phyloP scores from a whole-genome alignment of 2,329 filamentous ascomycete species.

The Hypomyces rosellus region DNA sequence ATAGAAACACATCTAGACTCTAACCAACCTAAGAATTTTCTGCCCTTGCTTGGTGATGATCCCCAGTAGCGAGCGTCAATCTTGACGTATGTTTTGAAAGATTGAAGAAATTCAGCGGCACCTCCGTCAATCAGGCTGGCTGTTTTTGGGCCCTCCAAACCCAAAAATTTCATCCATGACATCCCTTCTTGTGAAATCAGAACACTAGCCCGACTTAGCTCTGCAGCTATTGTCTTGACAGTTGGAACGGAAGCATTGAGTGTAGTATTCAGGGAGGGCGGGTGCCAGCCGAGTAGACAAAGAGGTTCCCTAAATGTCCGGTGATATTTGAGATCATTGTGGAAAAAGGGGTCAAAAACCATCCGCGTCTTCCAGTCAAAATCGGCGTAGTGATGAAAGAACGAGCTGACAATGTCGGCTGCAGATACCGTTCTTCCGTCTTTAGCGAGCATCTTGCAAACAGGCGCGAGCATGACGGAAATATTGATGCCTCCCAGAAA shows the following conservation, averaged over 20 bases:
- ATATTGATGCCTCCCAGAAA: slow-evolving; percentile 61
- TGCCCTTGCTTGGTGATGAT: slow-evolving; percentile 46
- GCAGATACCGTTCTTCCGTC: slow-evolving; percentile 33
- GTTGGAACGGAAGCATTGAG: slow-evolving; percentile 48
- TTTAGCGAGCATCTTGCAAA: slow-evolving; percentile 49
- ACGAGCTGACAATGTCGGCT: slow-evolving; percentile 48
- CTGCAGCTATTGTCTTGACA: slow-evolving; percentile 42
- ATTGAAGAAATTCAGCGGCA: slow-evolving; percentile 42
- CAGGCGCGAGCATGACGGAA: slow-evolving; percentile 51
- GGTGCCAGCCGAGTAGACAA: slow-evolving; percentile 56
- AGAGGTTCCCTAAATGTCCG: slow-evolving; percentile 54
- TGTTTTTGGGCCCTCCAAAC: background rate
- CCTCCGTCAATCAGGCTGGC: slow-evolving; percentile 15
- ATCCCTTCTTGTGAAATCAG: slow-evolving; percentile 30
- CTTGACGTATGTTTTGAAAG: slow-evolving; percentile 50
- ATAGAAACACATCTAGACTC: slow-evolving; percentile 54
- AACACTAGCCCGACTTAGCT: slow-evolving; percentile 42
- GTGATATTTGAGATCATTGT: slow-evolving; percentile 44
- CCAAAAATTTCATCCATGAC: slow-evolving; percentile 40
- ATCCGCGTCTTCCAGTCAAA: slow-evolving; percentile 53
- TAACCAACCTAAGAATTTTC: slow-evolving; percentile 54
- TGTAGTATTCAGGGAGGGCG: slow-evolving; percentile 55
- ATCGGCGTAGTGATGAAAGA: slow-evolving; percentile 56
- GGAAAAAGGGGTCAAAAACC: slow-evolving; percentile 56
- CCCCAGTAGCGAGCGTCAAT: slow-evolving; percentile 63